phyloP scores from a whole-genome alignment of 2,329 filamentous ascomycete species.

The Fusarium torreyae region DNA sequence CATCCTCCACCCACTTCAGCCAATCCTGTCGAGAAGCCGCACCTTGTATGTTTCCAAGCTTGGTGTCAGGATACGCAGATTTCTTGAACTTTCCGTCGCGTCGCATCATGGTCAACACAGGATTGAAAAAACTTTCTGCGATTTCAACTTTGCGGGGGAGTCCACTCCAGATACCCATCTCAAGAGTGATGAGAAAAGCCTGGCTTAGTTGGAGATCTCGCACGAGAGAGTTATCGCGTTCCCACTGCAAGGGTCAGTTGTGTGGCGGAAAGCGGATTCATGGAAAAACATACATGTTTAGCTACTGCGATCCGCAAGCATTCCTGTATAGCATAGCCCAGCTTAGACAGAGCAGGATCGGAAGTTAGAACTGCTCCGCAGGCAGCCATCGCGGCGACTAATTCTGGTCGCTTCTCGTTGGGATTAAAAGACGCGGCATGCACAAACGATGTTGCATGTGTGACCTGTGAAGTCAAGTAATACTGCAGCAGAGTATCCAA shows the following conservation, averaged over 20 bases:
- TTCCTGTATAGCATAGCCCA: slow-evolving; percentile 60
- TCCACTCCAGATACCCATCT: slow-evolving; percentile 57
- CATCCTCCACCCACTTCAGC: slow-evolving; percentile 49
- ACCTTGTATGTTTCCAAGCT: slow-evolving; percentile 6
- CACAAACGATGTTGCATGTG: slow-evolving; percentile 53
- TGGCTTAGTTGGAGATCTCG: slow-evolving; percentile 54
- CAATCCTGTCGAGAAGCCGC: slow-evolving; percentile 43
- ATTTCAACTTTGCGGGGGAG: slow-evolving; percentile 58
- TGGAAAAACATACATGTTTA: slow-evolving; percentile 24
- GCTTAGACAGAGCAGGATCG: slow-evolving; percentile 55
- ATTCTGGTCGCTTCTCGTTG: slow-evolving; percentile 55
- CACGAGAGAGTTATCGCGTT: slow-evolving; percentile 53
- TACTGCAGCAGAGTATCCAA: slow-evolving; percentile 58
- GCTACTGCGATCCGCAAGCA: slow-evolving; percentile 48
- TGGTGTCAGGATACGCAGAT: slow-evolving; percentile 38
- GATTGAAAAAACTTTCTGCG: slow-evolving; percentile 57
- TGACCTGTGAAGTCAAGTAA: slow-evolving; percentile 52
- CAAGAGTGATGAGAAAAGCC: slow-evolving; percentile 54
- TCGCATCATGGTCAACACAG: slow-evolving; percentile 56
- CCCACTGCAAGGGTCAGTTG: slow-evolving; percentile 46
- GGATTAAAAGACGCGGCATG: slow-evolving; percentile 57
- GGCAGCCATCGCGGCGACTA: slow-evolving; percentile 56
- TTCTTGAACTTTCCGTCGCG: slow-evolving; percentile 53
- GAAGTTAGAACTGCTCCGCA: slow-evolving; percentile 57
- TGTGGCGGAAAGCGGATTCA: no score